A percentile compares a stretch with the other conserved stretches of the same genome.
phyloP scores from a whole-genome alignment of 1,284 basidiomycete genomes.

The Papiliotrema laurentii region DNA sequence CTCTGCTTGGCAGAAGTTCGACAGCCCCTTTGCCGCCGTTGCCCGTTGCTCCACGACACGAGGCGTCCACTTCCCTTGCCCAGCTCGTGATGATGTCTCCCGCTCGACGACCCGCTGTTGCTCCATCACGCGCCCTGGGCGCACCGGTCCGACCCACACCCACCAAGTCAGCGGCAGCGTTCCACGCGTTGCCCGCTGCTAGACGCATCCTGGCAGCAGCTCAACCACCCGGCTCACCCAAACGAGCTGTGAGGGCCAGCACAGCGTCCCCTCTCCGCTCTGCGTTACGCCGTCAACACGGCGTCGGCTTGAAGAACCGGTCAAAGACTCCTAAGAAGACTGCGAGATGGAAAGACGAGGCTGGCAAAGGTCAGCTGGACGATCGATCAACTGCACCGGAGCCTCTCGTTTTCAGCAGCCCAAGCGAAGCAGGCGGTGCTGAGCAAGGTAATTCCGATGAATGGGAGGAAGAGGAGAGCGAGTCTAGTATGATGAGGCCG shows the following conservation, averaged over 20 bases:
- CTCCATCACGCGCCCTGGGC: background rate
- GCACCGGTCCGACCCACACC: conserved; percentile 4
- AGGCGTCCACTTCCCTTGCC: background rate
- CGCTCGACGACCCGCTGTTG: background rate
- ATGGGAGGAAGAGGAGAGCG: conserved; percentile 1
- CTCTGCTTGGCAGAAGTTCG: conserved; percentile 10
- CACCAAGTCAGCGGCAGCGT: background rate
- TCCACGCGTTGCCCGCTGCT: conserved; percentile 9
- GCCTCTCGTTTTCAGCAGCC: background rate
- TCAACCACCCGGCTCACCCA: background rate
- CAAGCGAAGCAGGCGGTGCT: background rate
- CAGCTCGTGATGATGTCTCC: background rate
- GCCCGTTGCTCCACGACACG: background rate
- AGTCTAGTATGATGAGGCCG: background rate
- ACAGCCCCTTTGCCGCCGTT: background rate
- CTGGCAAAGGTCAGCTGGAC: conserved; percentile 69
- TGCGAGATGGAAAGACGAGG: conserved; percentile 86
- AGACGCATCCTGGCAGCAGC: conserved; percentile 6
- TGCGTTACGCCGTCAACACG: conserved; percentile 7
- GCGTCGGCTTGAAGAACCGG: conserved; percentile 10
- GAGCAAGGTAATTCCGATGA: background rate
- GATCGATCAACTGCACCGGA: conserved; percentile 1
- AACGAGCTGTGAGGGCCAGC: conserved; percentile 55
- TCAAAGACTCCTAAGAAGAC: conserved; percentile 55
- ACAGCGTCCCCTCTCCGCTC: conserved; percentile 58